These are phyloP conservation scores for Cystobasidiaceae sp. DNA, from an alignment of 1,284 basidiomycete genomes.

Conservation along the genomic window DNA sequence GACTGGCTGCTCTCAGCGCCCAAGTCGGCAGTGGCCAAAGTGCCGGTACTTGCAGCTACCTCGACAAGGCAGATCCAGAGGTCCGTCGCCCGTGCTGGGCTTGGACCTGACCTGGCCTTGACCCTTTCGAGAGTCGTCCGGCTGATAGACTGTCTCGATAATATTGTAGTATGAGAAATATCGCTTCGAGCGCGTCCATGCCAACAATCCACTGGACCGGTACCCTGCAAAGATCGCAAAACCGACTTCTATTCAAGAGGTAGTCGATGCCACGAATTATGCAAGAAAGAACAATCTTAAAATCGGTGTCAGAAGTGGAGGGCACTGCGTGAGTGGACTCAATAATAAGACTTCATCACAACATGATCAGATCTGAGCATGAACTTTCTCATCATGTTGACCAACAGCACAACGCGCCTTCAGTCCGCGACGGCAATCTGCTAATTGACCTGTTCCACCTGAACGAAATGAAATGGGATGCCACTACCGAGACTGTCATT, in stretches of 20 bases:
- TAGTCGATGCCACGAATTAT: not conserved
- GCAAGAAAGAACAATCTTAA: not conserved
- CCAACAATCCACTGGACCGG: not conserved
- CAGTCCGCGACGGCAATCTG: not conserved
- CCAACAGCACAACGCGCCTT: conserved; percentile 3
- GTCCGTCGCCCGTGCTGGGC: too few relatives aligned
- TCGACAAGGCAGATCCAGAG: too few relatives aligned
- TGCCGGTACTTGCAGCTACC: too few relatives aligned
- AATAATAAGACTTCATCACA: not conserved
- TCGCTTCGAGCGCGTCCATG: not conserved
- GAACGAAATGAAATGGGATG: not conserved
- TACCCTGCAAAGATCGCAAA: not conserved
- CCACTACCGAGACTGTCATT: not conserved
- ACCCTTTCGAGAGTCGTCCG: too few relatives aligned
- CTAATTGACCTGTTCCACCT: not conserved
- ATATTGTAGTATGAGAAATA: conserved; percentile 3
- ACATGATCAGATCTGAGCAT: not conserved
- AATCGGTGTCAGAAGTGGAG: not conserved
- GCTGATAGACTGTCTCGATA: too few relatives aligned
- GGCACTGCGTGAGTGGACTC: not conserved
- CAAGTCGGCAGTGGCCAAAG: too few relatives aligned
- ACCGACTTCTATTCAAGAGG: not conserved
- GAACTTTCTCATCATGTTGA: not conserved
- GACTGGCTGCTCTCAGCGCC: too few relatives aligned
- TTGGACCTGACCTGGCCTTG: too few relatives aligned